phyloP scores from a whole-genome alignment of 2,329 filamentous ascomycete genomes.

The Fusarium coicis region DNA sequence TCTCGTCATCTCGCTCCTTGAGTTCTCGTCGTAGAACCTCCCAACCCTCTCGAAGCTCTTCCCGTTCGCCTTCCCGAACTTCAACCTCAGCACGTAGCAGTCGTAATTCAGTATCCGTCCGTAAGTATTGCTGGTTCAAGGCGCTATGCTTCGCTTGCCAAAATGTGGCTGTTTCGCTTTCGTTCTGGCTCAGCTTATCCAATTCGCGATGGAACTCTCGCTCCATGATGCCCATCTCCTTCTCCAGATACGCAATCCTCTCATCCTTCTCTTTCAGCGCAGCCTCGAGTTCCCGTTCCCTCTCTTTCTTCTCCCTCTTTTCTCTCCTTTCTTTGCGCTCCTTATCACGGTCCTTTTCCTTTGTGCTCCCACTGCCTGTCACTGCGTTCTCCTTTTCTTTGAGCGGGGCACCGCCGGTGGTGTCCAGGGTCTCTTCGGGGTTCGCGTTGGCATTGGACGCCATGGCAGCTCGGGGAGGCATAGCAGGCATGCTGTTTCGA shows the following conservation, averaged over 20 bases:
- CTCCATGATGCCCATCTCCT: constrained; percentile 64
- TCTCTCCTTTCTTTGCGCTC: constrained; percentile 43
- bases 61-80: constrained; percentile 57
- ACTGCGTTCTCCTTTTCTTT: constrained; percentile 43
- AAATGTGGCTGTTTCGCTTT: constrained; percentile 65
- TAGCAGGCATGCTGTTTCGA: constrained; percentile 45
- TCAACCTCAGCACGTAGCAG: constrained; percentile 62
- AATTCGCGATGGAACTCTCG: constrained; percentile 64
- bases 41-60: constrained; percentile 62
- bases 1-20: constrained; percentile 65
- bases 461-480: constrained; percentile 48
- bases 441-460: constrained; percentile 34
- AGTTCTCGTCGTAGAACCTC: constrained; percentile 59
- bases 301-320: constrained; percentile 40
- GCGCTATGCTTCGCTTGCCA: constrained; percentile 67
- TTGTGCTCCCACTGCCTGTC: constrained; percentile 49
- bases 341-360: constrained; percentile 46
- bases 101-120: constrained; percentile 64
- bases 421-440: constrained; percentile 43
- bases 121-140: constrained; percentile 63
- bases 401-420: constrained; percentile 41
- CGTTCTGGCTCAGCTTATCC: constrained; percentile 62
- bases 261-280: constrained; percentile 60
- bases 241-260: constrained; percentile 63
- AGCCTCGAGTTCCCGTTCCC: constrained; percentile 43